Evolutionary conservation across 805 yeast species (phyloP), one percentile per base, ranked within the genome.

Genomic region (Nakazawaea ernobii): DNA sequence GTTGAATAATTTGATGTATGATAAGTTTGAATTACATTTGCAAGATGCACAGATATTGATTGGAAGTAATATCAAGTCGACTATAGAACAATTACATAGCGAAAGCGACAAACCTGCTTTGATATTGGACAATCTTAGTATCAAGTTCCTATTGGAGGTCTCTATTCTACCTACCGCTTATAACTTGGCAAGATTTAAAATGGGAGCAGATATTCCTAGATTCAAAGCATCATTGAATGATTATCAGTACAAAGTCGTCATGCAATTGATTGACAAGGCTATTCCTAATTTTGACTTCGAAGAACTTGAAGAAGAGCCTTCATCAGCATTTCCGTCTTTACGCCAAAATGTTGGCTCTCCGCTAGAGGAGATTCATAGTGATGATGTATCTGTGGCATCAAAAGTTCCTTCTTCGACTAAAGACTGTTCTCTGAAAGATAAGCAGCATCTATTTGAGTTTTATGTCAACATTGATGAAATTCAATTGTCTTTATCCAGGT

Each of bases 11-110:
- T 74, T 89, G 56, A 86, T 94, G 94, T 94, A 89, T 63, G 99
- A 94, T 67, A 80, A 84, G 59, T 94, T 88, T 65, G 78, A 80
- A 47, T 68, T 95, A 35, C 76, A 73, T 47, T 69, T 94, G 5
- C 84, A 86, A 49, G 94, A 92, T 61, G 90, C 97, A 0, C 97
- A 92, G 60, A 77, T 92, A 32, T 68, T 94, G 46, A 82, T 94
- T 40, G 99, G 97, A 0, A 84, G 95, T 0, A 78, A 81, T 51
- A 83, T 90, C 46, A 79, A 84, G 54, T 77, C 86, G 0, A 85
- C 96, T 0, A 80, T 91, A 68, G 79, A 77, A 42, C 88, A 86
- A 55, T 64, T 90, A 14, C 86, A 83, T 52, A 65, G 67, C 4
- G 67, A 64, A 26, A 65, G 62, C 2, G 65, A 61, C 4, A 73